phyloP scores from a whole-genome alignment of 2,329 filamentous ascomycete genomes.

The Westerdykella aurantiaca region DNA sequence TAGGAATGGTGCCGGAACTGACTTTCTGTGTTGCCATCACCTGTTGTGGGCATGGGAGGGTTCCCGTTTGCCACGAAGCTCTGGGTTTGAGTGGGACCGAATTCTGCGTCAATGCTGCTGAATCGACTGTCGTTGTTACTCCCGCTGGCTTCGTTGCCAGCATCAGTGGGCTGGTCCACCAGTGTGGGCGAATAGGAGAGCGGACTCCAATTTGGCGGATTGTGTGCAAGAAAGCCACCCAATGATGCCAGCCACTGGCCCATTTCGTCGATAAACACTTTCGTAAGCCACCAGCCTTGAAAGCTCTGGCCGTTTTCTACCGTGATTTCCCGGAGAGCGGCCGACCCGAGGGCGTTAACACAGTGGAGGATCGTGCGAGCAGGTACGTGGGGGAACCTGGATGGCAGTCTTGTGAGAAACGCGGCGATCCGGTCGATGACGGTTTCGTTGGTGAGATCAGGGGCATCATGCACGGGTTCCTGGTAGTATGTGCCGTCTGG shows the following conservation, averaged over 20 bases:
- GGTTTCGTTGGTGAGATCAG: slow-evolving; percentile 37
- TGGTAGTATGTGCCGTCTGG: slow-evolving; percentile 50
- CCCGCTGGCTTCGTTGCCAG: slow-evolving; percentile 31
- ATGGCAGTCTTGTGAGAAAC: slow-evolving; percentile 64
- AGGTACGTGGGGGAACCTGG: slow-evolving; percentile 67
- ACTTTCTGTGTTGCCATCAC: slow-evolving; percentile 24
- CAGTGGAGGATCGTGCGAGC: slow-evolving; percentile 70
- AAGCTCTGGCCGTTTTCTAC: slow-evolving; percentile 74
- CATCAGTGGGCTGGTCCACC: slow-evolving; percentile 23
- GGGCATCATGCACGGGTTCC: slow-evolving; percentile 17
- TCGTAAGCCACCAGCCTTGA: slow-evolving; percentile 91
- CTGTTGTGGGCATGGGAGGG: slow-evolving; percentile 18
- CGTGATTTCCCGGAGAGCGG: slow-evolving; percentile 75
- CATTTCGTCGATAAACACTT: slow-evolving; percentile 95
- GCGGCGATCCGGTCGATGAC: slow-evolving; percentile 73
- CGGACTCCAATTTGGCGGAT: slow-evolving; percentile 25
- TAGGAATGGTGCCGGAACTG: slow-evolving; percentile 12
- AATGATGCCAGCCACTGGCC: slow-evolving; percentile 82
- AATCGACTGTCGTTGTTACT: slow-evolving; percentile 37
- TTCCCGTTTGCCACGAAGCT: slow-evolving; percentile 29
- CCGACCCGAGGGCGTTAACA: slow-evolving; percentile 68
- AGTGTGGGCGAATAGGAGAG: slow-evolving; percentile 23
- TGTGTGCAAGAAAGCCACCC: slow-evolving; percentile 72
- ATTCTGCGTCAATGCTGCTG: slow-evolving; percentile 36
- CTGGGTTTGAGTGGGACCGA: slow-evolving; percentile 21